Evolutionary conservation across 2,329 filamentous ascomycete genomes (phyloP).

Genomic region (Arachnomyces sp.): DNA sequence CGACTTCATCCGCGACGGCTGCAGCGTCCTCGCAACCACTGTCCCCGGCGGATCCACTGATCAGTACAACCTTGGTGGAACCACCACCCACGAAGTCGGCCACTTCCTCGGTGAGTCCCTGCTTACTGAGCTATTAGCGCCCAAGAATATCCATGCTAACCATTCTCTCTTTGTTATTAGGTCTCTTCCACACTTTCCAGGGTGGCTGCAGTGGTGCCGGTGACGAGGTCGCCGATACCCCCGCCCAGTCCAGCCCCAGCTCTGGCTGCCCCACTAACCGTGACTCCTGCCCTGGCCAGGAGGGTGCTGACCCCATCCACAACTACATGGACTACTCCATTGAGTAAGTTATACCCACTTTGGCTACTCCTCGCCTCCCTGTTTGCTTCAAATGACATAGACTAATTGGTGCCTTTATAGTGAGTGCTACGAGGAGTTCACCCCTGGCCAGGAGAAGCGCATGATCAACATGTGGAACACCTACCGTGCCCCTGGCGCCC

Average conservation of each 20-base stretch:
- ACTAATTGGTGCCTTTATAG: conserved; percentile 1
- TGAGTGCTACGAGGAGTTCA: conserved; percentile 4
- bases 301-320: conserved; percentile 45
- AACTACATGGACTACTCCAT: conserved; percentile 54
- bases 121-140: too few species aligned
- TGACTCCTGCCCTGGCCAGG: conserved; percentile 41
- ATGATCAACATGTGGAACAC: conserved; percentile 5
- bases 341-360: conserved; percentile 17
- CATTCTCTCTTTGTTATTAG: conserved; percentile 1
- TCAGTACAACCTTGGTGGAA: conserved; percentile 43
- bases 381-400: conserved; percentile 7
- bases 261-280: conserved; percentile 46
- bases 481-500: too few species aligned
- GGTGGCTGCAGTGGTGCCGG: conserved; percentile 32
- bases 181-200: conserved; percentile 37
- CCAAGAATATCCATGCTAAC: not conserved
- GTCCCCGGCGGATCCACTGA: conserved; percentile 45
- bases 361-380: conserved; percentile 42
- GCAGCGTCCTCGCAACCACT: conserved; percentile 49
- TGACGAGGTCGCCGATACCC: conserved; percentile 38
- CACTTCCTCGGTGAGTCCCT: conserved; percentile 34
- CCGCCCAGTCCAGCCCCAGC: conserved; percentile 48
- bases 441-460: conserved; percentile 3
- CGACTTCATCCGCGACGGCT: conserved; percentile 46
- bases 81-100: conserved; percentile 39